Evolutionary conservation across 495 filamentous ascomycete genomes (phyloP).

Genomic region (Talaromyces nanjingensis): DNA sequence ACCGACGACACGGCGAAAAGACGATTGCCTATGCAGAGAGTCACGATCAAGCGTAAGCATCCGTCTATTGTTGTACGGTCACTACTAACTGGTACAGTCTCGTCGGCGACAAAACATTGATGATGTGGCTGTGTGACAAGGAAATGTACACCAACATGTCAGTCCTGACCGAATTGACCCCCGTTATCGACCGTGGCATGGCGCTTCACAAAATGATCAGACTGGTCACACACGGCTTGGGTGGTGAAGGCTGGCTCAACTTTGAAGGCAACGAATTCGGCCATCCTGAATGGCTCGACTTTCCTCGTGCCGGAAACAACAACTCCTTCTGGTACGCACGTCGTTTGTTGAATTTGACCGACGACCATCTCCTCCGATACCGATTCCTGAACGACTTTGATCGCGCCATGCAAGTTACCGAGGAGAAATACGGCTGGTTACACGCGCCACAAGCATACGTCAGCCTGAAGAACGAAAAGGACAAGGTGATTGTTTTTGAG

Average conservation of each 20-base stretch:
- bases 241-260: constrained; percentile 96
- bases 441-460: constrained; percentile 83
- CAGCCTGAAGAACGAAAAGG: constrained; percentile 84
- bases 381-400: constrained; percentile 93
- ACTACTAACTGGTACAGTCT: constrained; percentile 52
- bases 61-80: background rate
- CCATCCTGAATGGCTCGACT: constrained; percentile 98
- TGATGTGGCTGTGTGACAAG: constrained; percentile 98
- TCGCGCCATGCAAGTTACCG: constrained; percentile 76
- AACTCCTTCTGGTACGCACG: constrained; percentile 98
- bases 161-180: constrained; percentile 69
- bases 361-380: constrained; percentile 82
- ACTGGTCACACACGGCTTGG: constrained; percentile 85
- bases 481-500: constrained; percentile 97
- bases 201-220: constrained; percentile 95
- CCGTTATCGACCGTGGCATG: constrained; percentile 86
- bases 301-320: constrained; percentile 87
- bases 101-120: constrained; percentile 90
- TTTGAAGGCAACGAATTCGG: constrained; percentile 99
- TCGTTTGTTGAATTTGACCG: constrained; percentile 87
- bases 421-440: constrained; percentile 90
- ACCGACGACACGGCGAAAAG: constrained; percentile 93
- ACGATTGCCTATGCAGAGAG: constrained; percentile 97
- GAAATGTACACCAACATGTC: constrained; percentile 99
- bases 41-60: constrained; percentile 92